Evolutionary conservation across 208 protist genomes (phyloP).

Genomic region (Wallacemonas rigidus): DNA sequence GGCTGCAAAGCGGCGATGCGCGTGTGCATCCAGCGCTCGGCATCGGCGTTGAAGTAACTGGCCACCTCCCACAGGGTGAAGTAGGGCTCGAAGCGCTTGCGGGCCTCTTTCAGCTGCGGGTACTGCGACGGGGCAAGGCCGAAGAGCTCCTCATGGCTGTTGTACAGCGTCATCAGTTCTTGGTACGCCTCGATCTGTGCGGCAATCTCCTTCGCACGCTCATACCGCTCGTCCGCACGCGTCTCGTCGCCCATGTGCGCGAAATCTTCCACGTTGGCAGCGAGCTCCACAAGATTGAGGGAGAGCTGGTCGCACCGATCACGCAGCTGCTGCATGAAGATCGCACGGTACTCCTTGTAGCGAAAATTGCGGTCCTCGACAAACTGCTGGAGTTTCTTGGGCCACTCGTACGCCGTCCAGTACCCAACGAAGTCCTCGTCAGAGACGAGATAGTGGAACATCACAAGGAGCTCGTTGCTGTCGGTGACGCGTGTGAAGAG

Average conservation of each 20-base stretch:
- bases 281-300: conserved; percentile 80
- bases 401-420: conserved; percentile 91
- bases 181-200: conserved; percentile 68
- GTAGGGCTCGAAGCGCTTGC: conserved; percentile 90
- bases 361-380: conserved; percentile 90
- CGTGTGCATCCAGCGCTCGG: conserved; percentile 90
- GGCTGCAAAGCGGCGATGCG: conserved; percentile 84
- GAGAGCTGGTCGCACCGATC: conserved; percentile 88
- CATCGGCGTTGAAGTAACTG: conserved; percentile 78
- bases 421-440: conserved; percentile 82
- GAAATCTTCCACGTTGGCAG: conserved; percentile 85
- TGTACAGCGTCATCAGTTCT: conserved; percentile 79
- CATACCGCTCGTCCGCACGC: conserved; percentile 87
- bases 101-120: conserved; percentile 88
- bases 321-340: conserved; percentile 89
- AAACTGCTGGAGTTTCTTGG: conserved; percentile 86
- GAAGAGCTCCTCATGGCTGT: conserved; percentile 91
- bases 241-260: conserved; percentile 83
- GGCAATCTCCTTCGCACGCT: conserved; percentile 79
- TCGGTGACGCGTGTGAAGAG: conserved; percentile 72
- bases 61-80: conserved; percentile 91
- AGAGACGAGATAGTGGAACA: conserved; percentile 76
- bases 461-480: conserved; percentile 84
- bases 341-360: conserved; percentile 89
- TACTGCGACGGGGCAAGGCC: conserved; percentile 82